Evolutionary conservation across 305 asterid genomes (phyloP), one percentile per base, ranked within the genome.

Genomic region (Striga hermonthica): DNA sequence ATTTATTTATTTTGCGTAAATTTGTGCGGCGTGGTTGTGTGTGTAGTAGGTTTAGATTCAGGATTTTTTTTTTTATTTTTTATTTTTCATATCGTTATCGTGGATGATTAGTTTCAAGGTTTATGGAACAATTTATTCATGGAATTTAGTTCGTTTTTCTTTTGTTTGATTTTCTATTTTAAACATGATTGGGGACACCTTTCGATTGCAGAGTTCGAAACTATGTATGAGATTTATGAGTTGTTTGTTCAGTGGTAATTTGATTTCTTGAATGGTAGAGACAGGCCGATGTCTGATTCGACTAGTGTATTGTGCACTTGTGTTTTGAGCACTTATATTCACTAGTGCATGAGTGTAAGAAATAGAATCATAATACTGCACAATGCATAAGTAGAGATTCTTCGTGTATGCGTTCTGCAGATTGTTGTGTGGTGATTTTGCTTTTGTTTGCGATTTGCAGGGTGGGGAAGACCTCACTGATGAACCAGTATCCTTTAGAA

Each of bases 381-480:
- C 1, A 22, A 22, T 22, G 31, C 31, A 22, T 22, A 22, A 22
- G 31, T 22, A 22, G 31, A 22, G 31, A 22, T 22, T 22, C 2
- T 22, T 22, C 2, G 31, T 22, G 31, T 22, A 22, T 22, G 31
- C 31, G 2, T 22, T 62, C 57, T 58, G 36, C 41, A 34, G 39
- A 47, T 36, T 16, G 47, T 8, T 41, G 47, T 41, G 9, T 54
- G n/a, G 58, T 53, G 28, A 53, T 8, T 50, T 69, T 49, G 9
- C 14, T 36, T 52, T 69, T 72, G 36, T 73, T 39, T 34, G 73
- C 62, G 69, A 49, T 65, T 76, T 22, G 75, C 86, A 86, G 95
- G 86, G 95, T 86, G 60, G 95, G 95, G 22, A 86, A 86, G 80
- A 84, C 95, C 44, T 86, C 89, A 31, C 68, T 84, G 87, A 75